Base-by-base conservation (phyloP, 306 rosid species). In the Ochetophila trinervis region DNA sequence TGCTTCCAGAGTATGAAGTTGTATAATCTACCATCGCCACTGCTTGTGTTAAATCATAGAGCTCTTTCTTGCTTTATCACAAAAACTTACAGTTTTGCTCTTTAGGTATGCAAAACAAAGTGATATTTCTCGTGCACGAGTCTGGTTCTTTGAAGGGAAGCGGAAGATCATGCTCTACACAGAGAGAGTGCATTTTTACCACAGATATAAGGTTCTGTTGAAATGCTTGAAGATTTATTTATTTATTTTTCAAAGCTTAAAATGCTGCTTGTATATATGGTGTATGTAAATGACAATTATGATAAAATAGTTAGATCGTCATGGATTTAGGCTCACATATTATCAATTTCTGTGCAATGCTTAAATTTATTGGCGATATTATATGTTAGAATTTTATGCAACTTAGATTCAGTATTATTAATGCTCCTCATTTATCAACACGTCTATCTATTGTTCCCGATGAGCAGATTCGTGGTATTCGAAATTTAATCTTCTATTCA, bases 121-220 rank as follows among this genome's bases (percentile, higher is more conserved):
- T 53, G 93, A 92, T 64, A 87, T 92, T 78, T 92, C 96, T 63
- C 87, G 95, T 13, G 91, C 95, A 0, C 88, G 95, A 20, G 77
- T 71, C 77, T 86, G 89, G 91, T 92, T 92, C 79, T 87, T 77
- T 57, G 88, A 89, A 84, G 88, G 89, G 62, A 80, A 47, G 65
- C 82, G 93, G 70, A 89, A 84, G 76, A 87, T 85, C 50, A 80
- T 92, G 88, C 90, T 92, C 65, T 89, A 92, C 84, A 89, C 98
- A 0, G 98, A 92, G 83, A 92, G 95, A 60, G 74, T 90, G 78
- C 98, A 92, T 76, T 89, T 89, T 80, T 87, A 87, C 79, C 90
- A 84, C 83, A 82, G 96, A 89, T 92, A 85, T 57, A 87, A 87
- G 98, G 96, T 92, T 67, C 72, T 47, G 2, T 58, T 34, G 11